A percentile compares a stretch with the other conserved stretches of the same genome.
Conservation (phyloP, 2,329 filamentous ascomycete species). For the Penicillium sp. region DNA sequence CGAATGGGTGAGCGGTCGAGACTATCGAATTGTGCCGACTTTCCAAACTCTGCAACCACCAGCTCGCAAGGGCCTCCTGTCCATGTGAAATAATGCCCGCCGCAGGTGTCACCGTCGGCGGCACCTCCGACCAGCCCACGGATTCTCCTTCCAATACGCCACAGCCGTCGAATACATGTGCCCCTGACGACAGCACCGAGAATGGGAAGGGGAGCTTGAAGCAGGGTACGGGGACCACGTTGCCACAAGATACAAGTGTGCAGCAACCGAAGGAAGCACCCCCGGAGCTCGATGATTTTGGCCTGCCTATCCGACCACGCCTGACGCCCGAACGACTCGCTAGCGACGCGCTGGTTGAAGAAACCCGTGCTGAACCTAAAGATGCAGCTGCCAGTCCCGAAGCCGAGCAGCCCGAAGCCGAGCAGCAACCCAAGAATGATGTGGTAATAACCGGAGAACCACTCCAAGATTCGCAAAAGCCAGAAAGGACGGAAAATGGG, state of each 20-base stretch:
- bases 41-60: slow-evolving; percentile 14
- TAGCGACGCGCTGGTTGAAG: slow-evolving; percentile 6
- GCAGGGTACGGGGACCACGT: slow-evolving; percentile 2
- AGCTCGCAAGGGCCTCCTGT: slow-evolving; percentile 11
- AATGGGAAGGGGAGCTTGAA: slow-evolving; percentile 17
- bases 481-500: background rate
- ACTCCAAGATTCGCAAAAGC: background rate
- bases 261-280: slow-evolving; percentile 6
- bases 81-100: slow-evolving; percentile 34
- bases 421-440: slow-evolving; percentile 5
- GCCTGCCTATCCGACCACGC: slow-evolving; percentile 36
- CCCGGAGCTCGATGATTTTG: slow-evolving; percentile 39
- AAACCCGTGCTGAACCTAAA: background rate
- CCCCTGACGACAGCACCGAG: slow-evolving; percentile 8
- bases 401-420: slow-evolving; percentile 21
- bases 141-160: slow-evolving; percentile 12
- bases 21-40: slow-evolving; percentile 11
- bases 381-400: slow-evolving; percentile 22
- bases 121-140: slow-evolving; percentile 24
- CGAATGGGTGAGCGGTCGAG: slow-evolving; percentile 20
- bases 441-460: background rate
- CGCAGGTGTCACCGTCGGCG: slow-evolving; percentile 25
- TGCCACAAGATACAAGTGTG: background rate
- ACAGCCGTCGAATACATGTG: slow-evolving; percentile 6
- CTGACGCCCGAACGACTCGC: slow-evolving; percentile 15